Conservation (phyloP, 371 early-diverging fungal genomes). For the Mucor sp. region DNA sequence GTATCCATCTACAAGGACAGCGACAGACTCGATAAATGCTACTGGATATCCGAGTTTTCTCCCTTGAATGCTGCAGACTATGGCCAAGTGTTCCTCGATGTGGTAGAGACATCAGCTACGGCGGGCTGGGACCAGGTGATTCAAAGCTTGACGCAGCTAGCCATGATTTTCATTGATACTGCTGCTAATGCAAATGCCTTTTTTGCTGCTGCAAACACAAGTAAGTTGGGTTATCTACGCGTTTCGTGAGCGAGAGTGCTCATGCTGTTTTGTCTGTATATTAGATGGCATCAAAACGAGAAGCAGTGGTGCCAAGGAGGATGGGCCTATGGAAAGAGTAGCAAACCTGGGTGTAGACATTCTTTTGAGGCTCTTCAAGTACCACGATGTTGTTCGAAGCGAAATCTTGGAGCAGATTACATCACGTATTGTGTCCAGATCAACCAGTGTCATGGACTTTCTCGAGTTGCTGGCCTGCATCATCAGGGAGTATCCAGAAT, state of each 20-base stretch:
- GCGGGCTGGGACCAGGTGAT: constrained; percentile 66
- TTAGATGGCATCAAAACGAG: constrained; percentile 3
- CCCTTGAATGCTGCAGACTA: background rate
- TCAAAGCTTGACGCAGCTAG: constrained; percentile 59
- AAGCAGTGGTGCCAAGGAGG: constrained; percentile 6
- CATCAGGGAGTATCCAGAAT: constrained; percentile 43
- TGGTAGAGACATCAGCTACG: constrained; percentile 45
- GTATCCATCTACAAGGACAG: constrained; percentile 51
- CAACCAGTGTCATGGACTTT: constrained; percentile 51
- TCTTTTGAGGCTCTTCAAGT: constrained; percentile 52
- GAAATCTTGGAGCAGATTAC: constrained; percentile 67
- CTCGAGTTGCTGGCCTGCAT: constrained; percentile 50
- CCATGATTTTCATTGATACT: constrained; percentile 56
- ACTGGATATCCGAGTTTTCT: constrained; percentile 47
- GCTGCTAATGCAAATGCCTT: constrained; percentile 28
- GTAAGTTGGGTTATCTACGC: background rate
- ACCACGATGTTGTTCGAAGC: constrained; percentile 57
- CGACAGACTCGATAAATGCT: constrained; percentile 48
- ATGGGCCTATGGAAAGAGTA: constrained; percentile 29
- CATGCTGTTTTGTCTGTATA: too few relatives aligned
- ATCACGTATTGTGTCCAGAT: constrained; percentile 59
- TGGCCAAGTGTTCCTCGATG: constrained; percentile 23
- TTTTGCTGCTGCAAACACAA: background rate
- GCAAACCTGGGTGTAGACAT: constrained; percentile 46
- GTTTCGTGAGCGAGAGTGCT: too few relatives aligned